Conservation (phyloP, 495 filamentous ascomycete genomes). For the Penicillium diatomitis region DNA sequence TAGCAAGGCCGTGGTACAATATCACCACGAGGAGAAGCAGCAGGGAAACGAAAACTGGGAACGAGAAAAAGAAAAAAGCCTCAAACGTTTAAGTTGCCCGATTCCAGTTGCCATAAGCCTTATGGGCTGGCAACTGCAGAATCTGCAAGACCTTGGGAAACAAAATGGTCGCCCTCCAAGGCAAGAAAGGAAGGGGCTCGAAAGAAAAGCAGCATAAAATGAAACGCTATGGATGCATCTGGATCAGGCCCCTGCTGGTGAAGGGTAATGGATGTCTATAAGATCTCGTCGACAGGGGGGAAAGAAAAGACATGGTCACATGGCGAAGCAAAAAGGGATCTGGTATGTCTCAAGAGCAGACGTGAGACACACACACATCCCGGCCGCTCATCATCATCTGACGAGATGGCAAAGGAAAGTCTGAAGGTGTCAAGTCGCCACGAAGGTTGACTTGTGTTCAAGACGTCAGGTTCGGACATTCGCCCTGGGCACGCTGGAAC, state of each 20-base stretch:
- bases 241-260: too few species aligned
- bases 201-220: too few species aligned
- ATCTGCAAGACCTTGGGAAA: too few species aligned
- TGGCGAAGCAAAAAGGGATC: background rate
- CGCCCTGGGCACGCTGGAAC: slow-evolving; percentile 58
- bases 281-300: background rate
- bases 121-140: too few species aligned
- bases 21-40: too few species aligned
- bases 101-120: too few species aligned
- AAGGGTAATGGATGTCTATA: background rate
- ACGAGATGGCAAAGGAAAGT: slow-evolving; percentile 1
- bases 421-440: background rate
- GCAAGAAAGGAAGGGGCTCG: too few species aligned
- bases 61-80: slow-evolving; percentile 2
- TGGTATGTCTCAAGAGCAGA: background rate
- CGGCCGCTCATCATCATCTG: slow-evolving; percentile 4
- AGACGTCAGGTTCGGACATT: slow-evolving; percentile 37
- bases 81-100: too few species aligned
- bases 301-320: background rate
- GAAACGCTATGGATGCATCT: too few species aligned
- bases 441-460: slow-evolving; percentile 6
- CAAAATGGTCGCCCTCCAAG: too few species aligned
- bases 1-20: too few species aligned
- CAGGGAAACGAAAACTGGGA: background rate
- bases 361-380: background rate